Evolutionary conservation across 805 yeast genomes (phyloP), one percentile per base, ranked within the genome.

Genomic region (Yarrowia alimentaria): DNA sequence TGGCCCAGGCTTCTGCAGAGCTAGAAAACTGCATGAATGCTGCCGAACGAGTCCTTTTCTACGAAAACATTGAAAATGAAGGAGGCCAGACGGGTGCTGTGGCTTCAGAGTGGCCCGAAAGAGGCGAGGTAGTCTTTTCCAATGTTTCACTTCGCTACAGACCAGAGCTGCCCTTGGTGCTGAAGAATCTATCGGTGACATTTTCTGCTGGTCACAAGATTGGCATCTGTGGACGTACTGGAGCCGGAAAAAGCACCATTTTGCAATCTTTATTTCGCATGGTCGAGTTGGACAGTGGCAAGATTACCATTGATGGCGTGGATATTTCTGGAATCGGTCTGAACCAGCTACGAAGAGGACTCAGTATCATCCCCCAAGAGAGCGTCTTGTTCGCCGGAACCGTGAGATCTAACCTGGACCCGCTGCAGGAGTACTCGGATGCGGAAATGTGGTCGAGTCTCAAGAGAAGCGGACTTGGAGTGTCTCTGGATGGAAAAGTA

Each of bases 181-280:
- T 85, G 61, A 77, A 81, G 54, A 67, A 79, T 55, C 68, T 85
- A 51, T 64, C 64, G 22, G 68, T 83, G 31, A 64, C 65, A 6
- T 70, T 84, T 42, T 63, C 70, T 7, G 75, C 81, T 0, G 69
- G 74, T 13, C 87, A 85, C 62, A 85, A 83, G 60, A 76, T 87
- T 58, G 95, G 95, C 40, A 81, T 87, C 50, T 84, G 91, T 71
- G 95, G 95, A 33, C 76, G 95, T 62, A 87, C 95, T 0, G 95
- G 95, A 60, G 94, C 95, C 4, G 95, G 95, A 40, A 85, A 85
- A 62, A 79, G 86, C 10, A 78, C 90, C 1, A 79, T 85, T 51
- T 79, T 83, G 80, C 73, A 79, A 26, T 84, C 87, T 0, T 67
- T 85, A 47, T 85, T 81, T 65, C 72, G 94, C 56, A 68, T 85